Percentiles rank a stretch among this genome's conserved stretches.
Conservation (phyloP, 352 stramenopile genomes). For the Pythium volutum region DNA sequence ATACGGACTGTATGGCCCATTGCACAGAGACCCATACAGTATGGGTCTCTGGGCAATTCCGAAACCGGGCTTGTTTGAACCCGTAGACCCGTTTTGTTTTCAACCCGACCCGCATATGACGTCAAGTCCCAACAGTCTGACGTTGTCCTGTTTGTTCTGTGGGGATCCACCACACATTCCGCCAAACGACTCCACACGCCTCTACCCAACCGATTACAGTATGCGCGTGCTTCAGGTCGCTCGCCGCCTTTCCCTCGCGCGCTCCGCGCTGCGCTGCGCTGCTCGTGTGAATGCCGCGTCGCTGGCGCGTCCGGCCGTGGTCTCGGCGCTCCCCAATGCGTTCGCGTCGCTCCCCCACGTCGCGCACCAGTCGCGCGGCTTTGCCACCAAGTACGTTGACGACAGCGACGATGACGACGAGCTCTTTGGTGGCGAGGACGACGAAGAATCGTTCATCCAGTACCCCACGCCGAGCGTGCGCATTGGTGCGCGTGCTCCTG, state of each 20-base stretch:
- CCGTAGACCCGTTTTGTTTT: too few relatives aligned
- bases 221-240: constrained; percentile 21
- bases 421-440: constrained; percentile 62
- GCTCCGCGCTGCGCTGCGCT: constrained; percentile 9
- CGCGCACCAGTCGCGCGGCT: constrained; percentile 29
- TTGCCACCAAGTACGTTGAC: constrained; percentile 34
- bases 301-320: constrained; percentile 15
- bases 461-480: constrained; percentile 59
- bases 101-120: too few relatives aligned
- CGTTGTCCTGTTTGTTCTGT: neutral
- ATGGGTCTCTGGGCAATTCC: too few relatives aligned
- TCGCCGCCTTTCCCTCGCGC: constrained; percentile 10
- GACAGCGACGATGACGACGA: constrained; percentile 43
- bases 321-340: constrained; percentile 3
- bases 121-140: too few relatives aligned
- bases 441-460: constrained; percentile 78
- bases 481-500: constrained; percentile 62
- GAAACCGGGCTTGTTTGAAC: too few relatives aligned
- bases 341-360: neutral
- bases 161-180: neutral
- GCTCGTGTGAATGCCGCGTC: constrained; percentile 1
- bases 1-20: too few relatives aligned
- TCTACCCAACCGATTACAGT: neutral
- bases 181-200: neutral
- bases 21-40: too few relatives aligned